Evolutionary conservation across 306 rosid species (phyloP), one percentile per base, ranked within the genome.

Genomic region (Trifolium subterraneum): DNA sequence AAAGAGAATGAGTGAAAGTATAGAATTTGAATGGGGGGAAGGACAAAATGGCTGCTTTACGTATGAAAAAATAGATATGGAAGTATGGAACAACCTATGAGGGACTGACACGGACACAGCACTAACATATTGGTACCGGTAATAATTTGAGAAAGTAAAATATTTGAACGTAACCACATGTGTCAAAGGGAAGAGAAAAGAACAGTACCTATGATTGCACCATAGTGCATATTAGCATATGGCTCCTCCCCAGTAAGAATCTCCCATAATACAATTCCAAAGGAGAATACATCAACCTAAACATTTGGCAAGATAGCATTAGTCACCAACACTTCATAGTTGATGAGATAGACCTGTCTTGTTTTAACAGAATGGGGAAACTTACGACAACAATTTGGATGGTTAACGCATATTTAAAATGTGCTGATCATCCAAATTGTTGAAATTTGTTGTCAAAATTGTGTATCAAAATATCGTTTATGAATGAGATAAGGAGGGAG

Each of bases 211-310:
- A 93, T 93, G 42, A 93, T 93, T 35, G 96, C 98, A 71, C 97
- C 98, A 54, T 88, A 93, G 80, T 93, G 98, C 98, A 93, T 93
- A 85, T 93, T 88, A 68, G 96, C 97, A 63, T 93, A 91, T 18
- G 97, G 98, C 82, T 93, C 98, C 75, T 93, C 97, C 15, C 98
- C 96, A 0, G 98, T 93, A 71, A 93, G 94, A 80, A 93, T 91
- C 86, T 93, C 97, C 98, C 98, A 93, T 33, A 93, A 74, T 25
- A 89, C 94, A 29, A 93, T 91, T 44, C 98, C 98, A 42, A 93
- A 91, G 47, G 97, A 93, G 87, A 93, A 93, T 45, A 91, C 89
- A 45, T 93, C 98, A 80, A 93, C 98, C 98, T 93, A 79, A 59
- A 63, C 10, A 68, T 44, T 56, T 39, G 8, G 79, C 16, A 67